These are phyloP conservation scores for Neonectria ditissima DNA, from an alignment of 2,329 filamentous ascomycete genomes.

Conservation along the genomic window DNA sequence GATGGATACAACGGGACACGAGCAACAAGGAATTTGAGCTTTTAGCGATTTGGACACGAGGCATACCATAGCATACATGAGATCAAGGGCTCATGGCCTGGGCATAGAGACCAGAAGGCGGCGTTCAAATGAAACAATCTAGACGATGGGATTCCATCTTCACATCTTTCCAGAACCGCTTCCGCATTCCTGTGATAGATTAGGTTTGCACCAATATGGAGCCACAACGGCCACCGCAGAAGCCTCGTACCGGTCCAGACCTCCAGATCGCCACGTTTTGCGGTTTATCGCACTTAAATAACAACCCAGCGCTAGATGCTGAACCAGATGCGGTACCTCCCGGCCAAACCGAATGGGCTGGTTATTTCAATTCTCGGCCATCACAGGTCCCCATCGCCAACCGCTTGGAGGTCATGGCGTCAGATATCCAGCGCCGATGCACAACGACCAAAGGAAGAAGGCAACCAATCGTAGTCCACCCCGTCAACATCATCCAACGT, in stretches of 20 bases:
- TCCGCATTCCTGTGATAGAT: conserved; percentile 7
- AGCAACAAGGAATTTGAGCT: conserved; percentile 10
- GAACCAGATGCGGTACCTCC: background rate
- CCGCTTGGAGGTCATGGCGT: background rate
- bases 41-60: conserved; percentile 12
- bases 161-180: background rate
- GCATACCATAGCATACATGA: conserved; percentile 19
- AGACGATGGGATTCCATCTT: background rate
- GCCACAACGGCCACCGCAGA: background rate
- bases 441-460: background rate
- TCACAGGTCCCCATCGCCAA: background rate
- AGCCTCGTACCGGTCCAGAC: background rate
- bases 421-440: background rate
- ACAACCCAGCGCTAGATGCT: background rate
- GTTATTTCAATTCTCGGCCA: background rate
- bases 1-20: conserved; percentile 15
- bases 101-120: conserved; percentile 22
- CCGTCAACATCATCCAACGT: background rate
- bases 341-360: background rate
- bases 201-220: background rate
- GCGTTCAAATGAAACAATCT: conserved; percentile 21
- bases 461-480: background rate
- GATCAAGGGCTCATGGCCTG: conserved; percentile 13
- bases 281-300: background rate
- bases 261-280: background rate